Evolutionary conservation across 192 early-diverging fungal species (phyloP).

Genomic region (Funneliformis geosporum): DNA sequence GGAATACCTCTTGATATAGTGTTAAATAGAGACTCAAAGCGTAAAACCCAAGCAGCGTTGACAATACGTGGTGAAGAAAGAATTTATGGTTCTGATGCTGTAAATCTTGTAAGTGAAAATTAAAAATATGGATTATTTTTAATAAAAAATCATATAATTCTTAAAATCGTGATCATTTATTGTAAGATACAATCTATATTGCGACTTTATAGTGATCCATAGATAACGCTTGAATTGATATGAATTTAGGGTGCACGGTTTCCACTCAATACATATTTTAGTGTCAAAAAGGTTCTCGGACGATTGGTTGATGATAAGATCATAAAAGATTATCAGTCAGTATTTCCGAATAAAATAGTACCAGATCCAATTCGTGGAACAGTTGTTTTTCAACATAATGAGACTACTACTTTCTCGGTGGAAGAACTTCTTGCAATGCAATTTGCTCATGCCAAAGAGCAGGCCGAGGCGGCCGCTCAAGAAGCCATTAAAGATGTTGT

Average conservation of each 20-base stretch:
- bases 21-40: constrained; percentile 92
- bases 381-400: constrained; percentile 68
- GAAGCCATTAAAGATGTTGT: constrained; percentile 84
- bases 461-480: constrained; percentile 75
- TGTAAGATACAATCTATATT: background rate
- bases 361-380: constrained; percentile 65
- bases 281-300: constrained; percentile 85
- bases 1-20: constrained; percentile 91
- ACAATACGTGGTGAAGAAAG: constrained; percentile 80
- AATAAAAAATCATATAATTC: background rate
- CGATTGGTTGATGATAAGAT: constrained; percentile 70
- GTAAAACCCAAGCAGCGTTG: constrained; percentile 87
- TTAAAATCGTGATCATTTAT: background rate
- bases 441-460: constrained; percentile 82
- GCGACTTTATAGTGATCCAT: background rate
- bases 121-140: background rate
- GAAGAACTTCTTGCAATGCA: constrained; percentile 96
- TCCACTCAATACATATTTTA: constrained; percentile 80
- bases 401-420: constrained; percentile 57
- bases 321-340: constrained; percentile 69
- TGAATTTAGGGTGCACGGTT: constrained; percentile 70
- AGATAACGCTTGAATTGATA: background rate
- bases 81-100: constrained; percentile 86
- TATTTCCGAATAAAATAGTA: constrained; percentile 80
- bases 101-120: constrained; percentile 59